These are phyloP conservation scores for Puccinia hordei DNA, from an alignment of 1,284 basidiomycete species.

Conservation along the genomic window DNA sequence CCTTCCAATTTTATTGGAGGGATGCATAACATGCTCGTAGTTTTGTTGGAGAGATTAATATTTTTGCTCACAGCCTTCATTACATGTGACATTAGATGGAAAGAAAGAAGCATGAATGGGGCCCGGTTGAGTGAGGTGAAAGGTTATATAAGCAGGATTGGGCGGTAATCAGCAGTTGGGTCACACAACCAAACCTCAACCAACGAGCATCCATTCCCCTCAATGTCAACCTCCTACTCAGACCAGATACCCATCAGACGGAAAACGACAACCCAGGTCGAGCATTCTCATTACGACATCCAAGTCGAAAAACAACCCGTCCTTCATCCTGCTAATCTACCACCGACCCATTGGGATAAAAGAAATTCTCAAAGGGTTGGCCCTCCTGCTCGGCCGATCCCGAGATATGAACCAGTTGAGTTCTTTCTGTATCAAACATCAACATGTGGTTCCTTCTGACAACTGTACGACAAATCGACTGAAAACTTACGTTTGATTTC, in stretches of 20 bases:
- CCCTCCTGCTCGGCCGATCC: not conserved
- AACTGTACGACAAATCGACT: too few relatives aligned
- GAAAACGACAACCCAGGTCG: not conserved
- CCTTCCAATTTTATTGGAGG: too few relatives aligned
- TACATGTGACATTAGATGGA: too few relatives aligned
- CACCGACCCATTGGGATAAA: not conserved
- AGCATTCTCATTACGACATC: not conserved
- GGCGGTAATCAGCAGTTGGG: too few relatives aligned
- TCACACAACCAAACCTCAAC: not conserved
- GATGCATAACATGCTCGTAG: too few relatives aligned
- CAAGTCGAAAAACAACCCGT: not conserved
- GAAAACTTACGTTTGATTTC: not conserved
- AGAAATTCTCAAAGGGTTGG: not conserved
- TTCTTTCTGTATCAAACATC: too few relatives aligned
- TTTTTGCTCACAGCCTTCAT: too few relatives aligned
- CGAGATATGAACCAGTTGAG: conserved; percentile 27
- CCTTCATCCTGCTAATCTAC: not conserved
- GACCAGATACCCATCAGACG: conserved; percentile 10
- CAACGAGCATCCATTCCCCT: not conserved
- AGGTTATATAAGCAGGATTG: too few relatives aligned
- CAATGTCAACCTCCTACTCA: not conserved
- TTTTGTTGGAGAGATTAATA: too few relatives aligned
- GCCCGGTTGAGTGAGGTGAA: too few relatives aligned
- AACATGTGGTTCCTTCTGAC: too few relatives aligned
- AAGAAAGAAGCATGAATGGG: too few relatives aligned